Evolutionary conservation across 352 stramenopile species (phyloP).

Genomic region (Elongisporangium senticosum): DNA sequence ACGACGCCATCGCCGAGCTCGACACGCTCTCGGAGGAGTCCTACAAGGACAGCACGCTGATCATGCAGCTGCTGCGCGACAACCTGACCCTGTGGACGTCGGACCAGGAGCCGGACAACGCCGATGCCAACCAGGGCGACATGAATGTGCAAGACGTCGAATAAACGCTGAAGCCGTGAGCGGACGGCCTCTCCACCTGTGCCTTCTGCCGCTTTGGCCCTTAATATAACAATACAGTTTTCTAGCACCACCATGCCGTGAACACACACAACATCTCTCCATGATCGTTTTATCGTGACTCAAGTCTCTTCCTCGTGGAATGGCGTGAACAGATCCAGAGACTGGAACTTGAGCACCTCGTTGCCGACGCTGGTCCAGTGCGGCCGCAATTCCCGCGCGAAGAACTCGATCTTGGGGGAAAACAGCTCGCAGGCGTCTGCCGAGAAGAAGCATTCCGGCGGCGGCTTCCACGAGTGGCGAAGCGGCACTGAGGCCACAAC

Average conservation of each 20-base stretch:
- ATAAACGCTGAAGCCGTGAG: conserved; percentile 20
- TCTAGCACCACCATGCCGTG: not conserved
- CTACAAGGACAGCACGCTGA: conserved; percentile 99
- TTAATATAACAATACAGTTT: conserved; percentile 1
- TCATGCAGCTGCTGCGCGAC: conserved; percentile 99
- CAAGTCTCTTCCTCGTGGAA: not conserved
- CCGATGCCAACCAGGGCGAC: conserved; percentile 87
- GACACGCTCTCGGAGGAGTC: conserved; percentile 98
- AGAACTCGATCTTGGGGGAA: conserved; percentile 42
- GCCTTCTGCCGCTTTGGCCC: not conserved
- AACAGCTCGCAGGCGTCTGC: conserved; percentile 1
- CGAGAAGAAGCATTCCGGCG: conserved; percentile 51
- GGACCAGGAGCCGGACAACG: conserved; percentile 90
- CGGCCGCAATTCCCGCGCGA: conserved; percentile 59
- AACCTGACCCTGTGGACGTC: conserved; percentile 99
- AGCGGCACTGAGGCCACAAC: conserved; percentile 63
- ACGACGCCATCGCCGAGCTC: conserved; percentile 99
- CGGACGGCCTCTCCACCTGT: not conserved
- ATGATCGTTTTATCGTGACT: not conserved
- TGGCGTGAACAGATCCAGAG: not conserved
- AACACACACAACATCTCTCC: not conserved
- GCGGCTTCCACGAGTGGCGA: conserved; percentile 76
- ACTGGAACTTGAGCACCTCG: conserved; percentile 22
- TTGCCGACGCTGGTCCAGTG: conserved; percentile 61
- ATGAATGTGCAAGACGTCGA: conserved; percentile 84